Evolutionary conservation across 306 rosid species (phyloP).

Genomic region (Quercus alba): DNA sequence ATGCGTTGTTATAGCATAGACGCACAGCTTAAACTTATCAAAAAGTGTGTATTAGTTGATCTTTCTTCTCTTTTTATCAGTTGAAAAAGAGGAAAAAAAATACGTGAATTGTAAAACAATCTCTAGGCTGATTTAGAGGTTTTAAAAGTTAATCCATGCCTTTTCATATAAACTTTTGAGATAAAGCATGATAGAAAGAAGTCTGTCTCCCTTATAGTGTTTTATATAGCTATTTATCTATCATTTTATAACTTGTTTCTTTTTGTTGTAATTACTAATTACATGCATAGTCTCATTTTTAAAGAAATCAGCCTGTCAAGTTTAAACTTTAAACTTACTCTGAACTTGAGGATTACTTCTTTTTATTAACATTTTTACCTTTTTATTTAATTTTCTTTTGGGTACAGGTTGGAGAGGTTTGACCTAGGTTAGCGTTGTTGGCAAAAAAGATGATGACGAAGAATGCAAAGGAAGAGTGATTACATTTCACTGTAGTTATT

Average conservation of each 20-base stretch:
- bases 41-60: no score
- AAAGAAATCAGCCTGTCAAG: neutral
- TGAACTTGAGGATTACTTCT: neutral
- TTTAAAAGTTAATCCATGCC: no score
- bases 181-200: no score
- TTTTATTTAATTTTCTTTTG: neutral
- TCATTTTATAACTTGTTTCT: no score
- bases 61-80: no score
- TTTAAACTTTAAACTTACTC: neutral
- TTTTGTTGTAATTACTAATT: neutral
- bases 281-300: neutral
- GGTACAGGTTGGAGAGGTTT: neutral
- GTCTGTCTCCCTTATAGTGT: no score
- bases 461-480: neutral
- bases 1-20: neutral
- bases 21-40: neutral
- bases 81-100: no score
- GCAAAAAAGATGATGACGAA: neutral
- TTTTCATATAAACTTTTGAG: no score
- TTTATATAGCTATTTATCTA: no score
- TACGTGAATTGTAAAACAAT: no score
- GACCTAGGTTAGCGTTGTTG: neutral
- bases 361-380: no score
- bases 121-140: no score
- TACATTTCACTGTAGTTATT: neutral